A percentile compares a stretch with the other conserved stretches of the same genome.
Conservation (phyloP, 2,329 filamentous ascomycete species). For the Penicillium sp. region DNA sequence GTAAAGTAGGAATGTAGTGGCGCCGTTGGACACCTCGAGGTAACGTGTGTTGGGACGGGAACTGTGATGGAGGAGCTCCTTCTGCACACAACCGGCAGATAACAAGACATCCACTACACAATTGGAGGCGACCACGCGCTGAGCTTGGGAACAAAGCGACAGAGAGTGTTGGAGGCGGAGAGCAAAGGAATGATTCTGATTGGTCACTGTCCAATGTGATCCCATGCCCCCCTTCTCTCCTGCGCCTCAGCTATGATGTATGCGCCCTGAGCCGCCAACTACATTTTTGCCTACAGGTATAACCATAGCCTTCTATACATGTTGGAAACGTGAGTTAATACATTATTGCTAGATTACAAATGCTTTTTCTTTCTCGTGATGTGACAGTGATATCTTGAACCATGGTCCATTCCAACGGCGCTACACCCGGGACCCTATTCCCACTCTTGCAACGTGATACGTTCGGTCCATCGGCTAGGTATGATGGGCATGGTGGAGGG, state of each 20-base stretch:
- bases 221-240: slow-evolving; percentile 1
- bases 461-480: neutral
- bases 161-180: slow-evolving; percentile 1
- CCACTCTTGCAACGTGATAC: neutral
- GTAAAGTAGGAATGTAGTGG: slow-evolving; percentile 8
- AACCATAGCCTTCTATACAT: neutral
- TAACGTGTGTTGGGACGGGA: neutral
- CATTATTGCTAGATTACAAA: neutral
- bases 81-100: slow-evolving; percentile 30
- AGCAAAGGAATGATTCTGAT: neutral
- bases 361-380: neutral
- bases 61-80: slow-evolving; percentile 28
- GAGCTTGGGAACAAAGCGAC: slow-evolving; percentile 1
- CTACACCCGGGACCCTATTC: neutral
- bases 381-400: neutral
- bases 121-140: slow-evolving; percentile 15
- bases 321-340: neutral
- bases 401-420: neutral
- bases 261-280: no score
- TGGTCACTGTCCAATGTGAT: slow-evolving; percentile 13
- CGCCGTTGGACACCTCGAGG: neutral
- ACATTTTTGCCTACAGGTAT: no score
- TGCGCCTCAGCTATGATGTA: no score
- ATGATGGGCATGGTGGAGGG: neutral
- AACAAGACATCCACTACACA: slow-evolving; percentile 37